Conservation (phyloP, 192 early-diverging fungal species). For the Podila horticola region DNA sequence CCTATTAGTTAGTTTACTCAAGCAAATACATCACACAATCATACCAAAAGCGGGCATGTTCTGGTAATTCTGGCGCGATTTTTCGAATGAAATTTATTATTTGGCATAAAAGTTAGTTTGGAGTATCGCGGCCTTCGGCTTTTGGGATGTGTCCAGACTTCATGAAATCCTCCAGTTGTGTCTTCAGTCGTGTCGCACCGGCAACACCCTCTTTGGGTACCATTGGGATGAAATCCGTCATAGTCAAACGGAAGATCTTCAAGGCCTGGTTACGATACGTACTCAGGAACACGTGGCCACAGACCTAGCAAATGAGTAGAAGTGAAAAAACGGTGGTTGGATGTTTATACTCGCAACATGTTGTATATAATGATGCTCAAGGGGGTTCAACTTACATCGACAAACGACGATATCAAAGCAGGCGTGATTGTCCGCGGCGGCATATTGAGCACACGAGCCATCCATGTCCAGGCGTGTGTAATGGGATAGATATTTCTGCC, state of each 20-base stretch:
- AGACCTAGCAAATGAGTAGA: conserved; percentile 12
- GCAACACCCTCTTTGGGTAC: conserved; percentile 27
- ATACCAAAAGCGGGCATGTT: too few species aligned
- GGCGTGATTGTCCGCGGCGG: conserved; percentile 74
- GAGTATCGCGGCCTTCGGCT: conserved; percentile 9
- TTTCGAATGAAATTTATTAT: conserved; percentile 5
- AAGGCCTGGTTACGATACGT: conserved; percentile 25
- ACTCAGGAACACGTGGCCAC: conserved; percentile 23
- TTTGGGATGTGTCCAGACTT: conserved; percentile 27
- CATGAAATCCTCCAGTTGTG: conserved; percentile 12
- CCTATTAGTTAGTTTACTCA: background rate
- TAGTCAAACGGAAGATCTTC: conserved; percentile 21
- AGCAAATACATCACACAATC: background rate
- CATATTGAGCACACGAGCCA: conserved; percentile 75
- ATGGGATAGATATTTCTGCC: conserved; percentile 62
- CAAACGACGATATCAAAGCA: conserved; percentile 64
- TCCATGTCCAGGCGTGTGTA: conserved; percentile 76
- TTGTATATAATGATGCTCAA: too few species aligned
- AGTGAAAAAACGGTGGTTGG: too few species aligned
- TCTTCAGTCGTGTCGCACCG: conserved; percentile 26
- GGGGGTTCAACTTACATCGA: conserved; percentile 56
- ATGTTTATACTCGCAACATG: too few species aligned
- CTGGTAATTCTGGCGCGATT: background rate
- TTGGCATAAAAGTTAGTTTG: background rate
- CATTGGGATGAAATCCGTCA: conserved; percentile 23